Conservation (phyloP, 805 yeast genomes). For the Candida oleophila region DNA sequence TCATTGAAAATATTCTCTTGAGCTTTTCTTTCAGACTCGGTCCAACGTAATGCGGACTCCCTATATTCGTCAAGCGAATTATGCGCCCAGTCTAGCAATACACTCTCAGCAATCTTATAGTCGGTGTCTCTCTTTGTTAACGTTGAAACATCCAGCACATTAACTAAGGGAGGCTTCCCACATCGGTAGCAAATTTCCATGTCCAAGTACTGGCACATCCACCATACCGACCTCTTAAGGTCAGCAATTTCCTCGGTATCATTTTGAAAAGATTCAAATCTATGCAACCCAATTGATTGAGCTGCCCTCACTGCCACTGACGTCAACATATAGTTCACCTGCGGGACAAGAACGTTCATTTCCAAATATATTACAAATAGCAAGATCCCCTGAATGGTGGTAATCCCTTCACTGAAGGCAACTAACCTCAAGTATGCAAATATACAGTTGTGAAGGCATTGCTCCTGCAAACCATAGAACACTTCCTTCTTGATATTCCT, state of each 20-base stretch:
- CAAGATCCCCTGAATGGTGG: slow-evolving; percentile 52
- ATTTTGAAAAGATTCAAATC: slow-evolving; percentile 26
- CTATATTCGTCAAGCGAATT: not conserved
- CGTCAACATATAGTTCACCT: slow-evolving; percentile 27
- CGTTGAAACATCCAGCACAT: slow-evolving; percentile 30
- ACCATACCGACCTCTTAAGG: slow-evolving; percentile 32
- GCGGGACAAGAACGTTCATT: slow-evolving; percentile 25
- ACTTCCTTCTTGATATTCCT: not conserved
- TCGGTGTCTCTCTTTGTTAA: slow-evolving; percentile 19
- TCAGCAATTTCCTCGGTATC: slow-evolving; percentile 20
- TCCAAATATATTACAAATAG: slow-evolving; percentile 43
- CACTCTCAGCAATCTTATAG: slow-evolving; percentile 5
- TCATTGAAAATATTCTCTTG: slow-evolving; percentile 2
- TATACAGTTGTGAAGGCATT: slow-evolving; percentile 23
- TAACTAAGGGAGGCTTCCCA: slow-evolving; percentile 41
- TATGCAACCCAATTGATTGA: slow-evolving; percentile 41
- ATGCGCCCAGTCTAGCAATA: not conserved
- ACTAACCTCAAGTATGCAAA: slow-evolving; percentile 53
- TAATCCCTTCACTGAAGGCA: slow-evolving; percentile 50
- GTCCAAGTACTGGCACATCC: slow-evolving; percentile 35
- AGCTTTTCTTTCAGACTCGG: not conserved
- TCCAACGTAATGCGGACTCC: not conserved
- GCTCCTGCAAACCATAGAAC: slow-evolving; percentile 13
- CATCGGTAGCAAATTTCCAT: slow-evolving; percentile 37
- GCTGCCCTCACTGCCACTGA: slow-evolving; percentile 39